phyloP scores from a whole-genome alignment of 345 rosid genomes.

The Mallotus nudiflorus region DNA sequence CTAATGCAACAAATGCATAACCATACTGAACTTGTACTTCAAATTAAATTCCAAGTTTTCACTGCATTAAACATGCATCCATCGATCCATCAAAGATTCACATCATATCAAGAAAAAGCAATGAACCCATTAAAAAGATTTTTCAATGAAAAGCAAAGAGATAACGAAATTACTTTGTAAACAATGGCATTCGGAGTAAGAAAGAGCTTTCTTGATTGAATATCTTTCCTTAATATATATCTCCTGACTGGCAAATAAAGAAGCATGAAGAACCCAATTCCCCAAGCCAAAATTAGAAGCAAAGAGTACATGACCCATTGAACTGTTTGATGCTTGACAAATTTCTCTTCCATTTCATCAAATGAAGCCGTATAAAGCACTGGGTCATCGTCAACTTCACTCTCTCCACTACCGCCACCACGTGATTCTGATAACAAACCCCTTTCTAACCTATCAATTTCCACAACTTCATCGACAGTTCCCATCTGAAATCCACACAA shows the following conservation, averaged over 20 bases:
- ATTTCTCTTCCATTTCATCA: slow-evolving; percentile 53
- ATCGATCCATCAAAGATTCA: neutral
- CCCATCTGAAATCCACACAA: slow-evolving; percentile 38
- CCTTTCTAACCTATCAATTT: slow-evolving; percentile 57
- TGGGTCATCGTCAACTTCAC: slow-evolving; percentile 38
- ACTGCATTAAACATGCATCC: too few relatives aligned
- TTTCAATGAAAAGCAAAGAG: neutral
- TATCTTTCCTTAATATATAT: slow-evolving; percentile 53
- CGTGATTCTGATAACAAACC: slow-evolving; percentile 36
- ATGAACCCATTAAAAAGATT: neutral
- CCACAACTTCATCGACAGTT: slow-evolving; percentile 44
- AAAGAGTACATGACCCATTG: slow-evolving; percentile 62
- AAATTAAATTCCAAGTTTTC: too few relatives aligned
- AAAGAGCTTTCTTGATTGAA: slow-evolving; percentile 60
- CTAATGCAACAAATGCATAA: neutral
- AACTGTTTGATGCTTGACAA: slow-evolving; percentile 51
- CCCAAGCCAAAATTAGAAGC: slow-evolving; percentile 60
- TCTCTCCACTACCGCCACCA: slow-evolving; percentile 10
- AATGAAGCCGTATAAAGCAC: slow-evolving; percentile 57
- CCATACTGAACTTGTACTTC: neutral
- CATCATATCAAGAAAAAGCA: neutral
- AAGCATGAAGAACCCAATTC: slow-evolving; percentile 67
- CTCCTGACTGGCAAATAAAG: slow-evolving; percentile 61
- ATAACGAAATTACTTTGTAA: slow-evolving; percentile 45
- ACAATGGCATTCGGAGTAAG: slow-evolving; percentile 63